A percentile compares a stretch with the other conserved stretches of the same genome.
These are phyloP conservation scores for Evernia prunastri DNA, from an alignment of 495 filamentous ascomycete genomes.

Conservation along the genomic window DNA sequence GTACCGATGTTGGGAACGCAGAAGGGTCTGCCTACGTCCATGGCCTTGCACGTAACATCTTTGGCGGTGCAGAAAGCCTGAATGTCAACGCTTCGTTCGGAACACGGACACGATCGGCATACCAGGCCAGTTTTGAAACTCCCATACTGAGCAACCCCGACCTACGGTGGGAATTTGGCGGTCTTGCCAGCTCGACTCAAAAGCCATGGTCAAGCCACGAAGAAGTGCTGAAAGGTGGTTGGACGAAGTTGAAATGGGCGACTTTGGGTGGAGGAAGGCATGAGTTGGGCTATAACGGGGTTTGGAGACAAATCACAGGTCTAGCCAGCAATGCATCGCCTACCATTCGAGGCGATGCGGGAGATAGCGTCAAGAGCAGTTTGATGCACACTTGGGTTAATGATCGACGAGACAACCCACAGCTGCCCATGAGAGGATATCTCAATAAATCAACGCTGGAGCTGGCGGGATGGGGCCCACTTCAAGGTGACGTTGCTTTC, in stretches of 20 bases:
- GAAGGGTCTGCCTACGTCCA: conserved; percentile 90
- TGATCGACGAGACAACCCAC: conserved; percentile 71
- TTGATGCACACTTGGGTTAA: conserved; percentile 72
- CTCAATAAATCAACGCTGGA: conserved; percentile 70
- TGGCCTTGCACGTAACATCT: conserved; percentile 77
- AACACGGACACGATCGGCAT: conserved; percentile 82
- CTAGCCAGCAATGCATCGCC: conserved; percentile 68
- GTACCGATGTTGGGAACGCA: conserved; percentile 83
- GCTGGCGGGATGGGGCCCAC: conserved; percentile 74
- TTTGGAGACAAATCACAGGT: conserved; percentile 83
- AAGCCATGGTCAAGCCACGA: conserved; percentile 92
- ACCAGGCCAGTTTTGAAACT: conserved; percentile 73
- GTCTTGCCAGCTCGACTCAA: conserved; percentile 68
- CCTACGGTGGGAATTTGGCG: conserved; percentile 66
- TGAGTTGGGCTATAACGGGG: conserved; percentile 68
- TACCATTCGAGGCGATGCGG: conserved; percentile 74
- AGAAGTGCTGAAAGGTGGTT: conserved; percentile 76
- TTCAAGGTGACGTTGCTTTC: conserved; percentile 87
- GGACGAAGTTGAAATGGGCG: conserved; percentile 66
- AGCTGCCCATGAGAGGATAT: conserved; percentile 77
- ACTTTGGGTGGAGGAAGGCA: conserved; percentile 56
- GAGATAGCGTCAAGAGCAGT: conserved; percentile 84
- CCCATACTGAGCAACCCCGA: conserved; percentile 79
- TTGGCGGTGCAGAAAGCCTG: conserved; percentile 89
- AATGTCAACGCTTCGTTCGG: conserved; percentile 78